These are phyloP conservation scores for Malus fusca DNA, from an alignment of 306 rosid genomes.

Conservation along the genomic window DNA sequence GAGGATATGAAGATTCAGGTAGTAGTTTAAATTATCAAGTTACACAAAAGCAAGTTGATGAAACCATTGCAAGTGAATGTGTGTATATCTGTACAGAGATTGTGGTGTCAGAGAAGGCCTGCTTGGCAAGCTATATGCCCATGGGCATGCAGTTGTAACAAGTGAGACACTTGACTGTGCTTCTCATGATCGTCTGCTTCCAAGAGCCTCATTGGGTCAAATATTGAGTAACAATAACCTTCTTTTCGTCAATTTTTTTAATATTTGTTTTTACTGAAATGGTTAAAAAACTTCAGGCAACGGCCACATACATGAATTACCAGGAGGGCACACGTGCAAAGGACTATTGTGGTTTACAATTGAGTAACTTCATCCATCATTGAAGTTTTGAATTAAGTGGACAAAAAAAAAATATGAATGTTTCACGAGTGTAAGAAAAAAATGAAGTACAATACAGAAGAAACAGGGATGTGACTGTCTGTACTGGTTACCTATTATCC, in stretches of 20 bases:
- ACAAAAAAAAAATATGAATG: neutral
- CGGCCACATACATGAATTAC: neutral
- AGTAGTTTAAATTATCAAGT: neutral
- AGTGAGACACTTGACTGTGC: neutral
- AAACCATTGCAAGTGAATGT: neutral
- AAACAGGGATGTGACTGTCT: neutral
- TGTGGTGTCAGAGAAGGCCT: neutral
- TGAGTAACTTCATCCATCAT: neutral
- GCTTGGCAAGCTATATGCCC: neutral
- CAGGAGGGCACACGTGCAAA: neutral
- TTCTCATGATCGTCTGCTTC: neutral
- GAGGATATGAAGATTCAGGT: neutral
- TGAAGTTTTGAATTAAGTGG: neutral
- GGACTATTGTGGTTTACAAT: neutral
- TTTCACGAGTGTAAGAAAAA: neutral
- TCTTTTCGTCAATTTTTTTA: neutral
- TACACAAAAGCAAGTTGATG: neutral
- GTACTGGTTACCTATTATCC: constrained; percentile 62
- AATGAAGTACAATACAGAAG: neutral
- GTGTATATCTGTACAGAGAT: too few species aligned
- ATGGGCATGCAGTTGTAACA: neutral
- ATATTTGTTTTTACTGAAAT: neutral
- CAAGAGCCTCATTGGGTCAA: neutral
- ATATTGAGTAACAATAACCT: neutral
- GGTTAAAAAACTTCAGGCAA: neutral